Evolutionary conservation across 257 asterid genomes (phyloP), one percentile per base, ranked within the genome.

Genomic region (Rhazya stricta): DNA sequence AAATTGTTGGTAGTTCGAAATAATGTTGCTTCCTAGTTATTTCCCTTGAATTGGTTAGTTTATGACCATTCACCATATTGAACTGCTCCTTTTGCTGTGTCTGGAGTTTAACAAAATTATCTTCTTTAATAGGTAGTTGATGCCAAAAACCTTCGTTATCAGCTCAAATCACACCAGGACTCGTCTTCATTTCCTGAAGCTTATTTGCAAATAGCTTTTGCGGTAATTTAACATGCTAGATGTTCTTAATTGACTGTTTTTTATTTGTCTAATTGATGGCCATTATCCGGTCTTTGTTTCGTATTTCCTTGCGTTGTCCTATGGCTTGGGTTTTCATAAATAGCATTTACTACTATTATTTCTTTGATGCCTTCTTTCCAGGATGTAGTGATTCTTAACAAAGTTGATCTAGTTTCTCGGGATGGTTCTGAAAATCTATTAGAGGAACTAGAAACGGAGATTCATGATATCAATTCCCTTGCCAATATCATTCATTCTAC

Each of bases 351-450:
- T 25, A 45, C 67, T 72, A 27, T 79, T n/a, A 50, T 30, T 77
- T 68, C 42, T 5, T 42, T 62, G 58, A 41, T 69, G 48, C 62
- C 74, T 77, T 77, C 68, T 80, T 71, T 62, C 36, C 76, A 94
- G 98, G 99, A 94, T 90, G 90, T 94, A 58, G 96, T 94, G 81
- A 90, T 94, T 83, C 96, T 94, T 80, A 94, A 94, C 84, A 94
- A 94, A 83, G 85, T 94, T 79, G 99, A 94, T 89, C 87, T 89
- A 75, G 89, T 91, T 74, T 79, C 90, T 70, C 79, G 87, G 51
- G 88, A 81, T 37, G 90, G 83, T 62, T 78, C 91, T 48, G 89
- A 82, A 58, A 84, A 46, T 57, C 67, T 27, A 60, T n/a, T 92
- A 46, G 89, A 86, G 77, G 94, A 90, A 78, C 88, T 94, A 78